Conservation (phyloP, 257 asterid genomes). For the Scutellaria barbata region DNA sequence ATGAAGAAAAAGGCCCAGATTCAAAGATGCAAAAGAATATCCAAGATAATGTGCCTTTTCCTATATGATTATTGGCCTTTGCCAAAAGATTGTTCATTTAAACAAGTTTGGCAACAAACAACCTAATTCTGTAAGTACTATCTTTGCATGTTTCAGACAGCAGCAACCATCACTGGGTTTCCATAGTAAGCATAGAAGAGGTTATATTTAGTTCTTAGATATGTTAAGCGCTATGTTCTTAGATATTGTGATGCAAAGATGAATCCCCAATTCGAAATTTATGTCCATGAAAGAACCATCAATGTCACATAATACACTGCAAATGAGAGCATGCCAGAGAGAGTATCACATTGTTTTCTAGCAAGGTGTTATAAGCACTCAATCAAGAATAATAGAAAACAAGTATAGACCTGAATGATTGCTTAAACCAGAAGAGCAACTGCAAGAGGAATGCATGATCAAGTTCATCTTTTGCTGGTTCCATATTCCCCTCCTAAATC, state of each 20-base stretch:
- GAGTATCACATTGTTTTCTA: conserved; percentile 18
- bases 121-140: conserved; percentile 13
- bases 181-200: conserved; percentile 4
- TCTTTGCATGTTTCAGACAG: conserved; percentile 9
- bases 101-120: conserved; percentile 14
- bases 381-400: conserved; percentile 26
- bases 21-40: neutral
- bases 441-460: conserved; percentile 90
- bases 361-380: conserved; percentile 21
- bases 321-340: conserved; percentile 20
- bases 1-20: conserved; percentile 22
- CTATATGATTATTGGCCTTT: conserved; percentile 7
- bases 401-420: conserved; percentile 76
- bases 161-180: conserved; percentile 26
- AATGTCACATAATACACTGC: conserved; percentile 18
- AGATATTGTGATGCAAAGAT: conserved; percentile 30
- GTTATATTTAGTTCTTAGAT: conserved; percentile 24
- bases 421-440: conserved; percentile 98
- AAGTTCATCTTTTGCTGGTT: conserved; percentile 75
- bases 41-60: conserved; percentile 11
- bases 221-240: neutral
- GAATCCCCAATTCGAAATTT: conserved; percentile 4
- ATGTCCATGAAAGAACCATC: neutral
- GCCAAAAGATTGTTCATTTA: conserved; percentile 7
- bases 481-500: conserved; percentile 77